A percentile compares a stretch with the other conserved stretches of the same genome.
Conservation (phyloP, 106 monocot genomes). For the Platanthera zijinensis region DNA sequence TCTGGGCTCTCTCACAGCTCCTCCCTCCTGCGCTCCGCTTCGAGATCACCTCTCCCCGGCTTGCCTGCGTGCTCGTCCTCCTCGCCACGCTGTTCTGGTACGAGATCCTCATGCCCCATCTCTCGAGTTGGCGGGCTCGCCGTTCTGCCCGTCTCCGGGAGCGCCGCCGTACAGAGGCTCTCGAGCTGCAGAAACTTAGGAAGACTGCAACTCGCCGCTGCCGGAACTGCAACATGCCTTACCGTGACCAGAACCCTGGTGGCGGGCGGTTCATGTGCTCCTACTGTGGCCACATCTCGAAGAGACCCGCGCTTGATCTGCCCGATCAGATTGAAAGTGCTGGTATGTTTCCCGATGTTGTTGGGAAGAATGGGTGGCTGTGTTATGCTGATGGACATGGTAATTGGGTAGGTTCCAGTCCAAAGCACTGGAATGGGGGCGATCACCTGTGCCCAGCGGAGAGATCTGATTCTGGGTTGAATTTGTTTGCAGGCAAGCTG, state of each 20-base stretch:
- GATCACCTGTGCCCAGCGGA: background rate
- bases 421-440: background rate
- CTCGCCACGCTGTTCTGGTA: conserved; percentile 49
- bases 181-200: conserved; percentile 61
- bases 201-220: conserved; percentile 24
- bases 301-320: conserved; percentile 19
- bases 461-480: conserved; percentile 15
- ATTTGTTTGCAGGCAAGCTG: background rate
- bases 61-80: conserved; percentile 46
- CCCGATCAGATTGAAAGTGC: conserved; percentile 8
- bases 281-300: conserved; percentile 29
- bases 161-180: conserved; percentile 24
- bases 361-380: conserved; percentile 2
- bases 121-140: conserved; percentile 41
- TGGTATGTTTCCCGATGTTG: background rate
- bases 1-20: conserved; percentile 59
- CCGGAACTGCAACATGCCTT: conserved; percentile 27
- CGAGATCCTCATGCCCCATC: conserved; percentile 43
- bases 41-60: conserved; percentile 46
- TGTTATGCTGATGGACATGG: conserved; percentile 3
- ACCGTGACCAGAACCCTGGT: conserved; percentile 30
- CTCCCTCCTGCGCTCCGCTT: conserved; percentile 37
- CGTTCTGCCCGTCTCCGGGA: conserved; percentile 45
- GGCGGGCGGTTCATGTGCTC: conserved; percentile 24
- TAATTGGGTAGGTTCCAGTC: background rate